Evolutionary conservation across 192 early-diverging fungal genomes (phyloP), one percentile per base, ranked within the genome.

Genomic region (Coemansia sp.): DNA sequence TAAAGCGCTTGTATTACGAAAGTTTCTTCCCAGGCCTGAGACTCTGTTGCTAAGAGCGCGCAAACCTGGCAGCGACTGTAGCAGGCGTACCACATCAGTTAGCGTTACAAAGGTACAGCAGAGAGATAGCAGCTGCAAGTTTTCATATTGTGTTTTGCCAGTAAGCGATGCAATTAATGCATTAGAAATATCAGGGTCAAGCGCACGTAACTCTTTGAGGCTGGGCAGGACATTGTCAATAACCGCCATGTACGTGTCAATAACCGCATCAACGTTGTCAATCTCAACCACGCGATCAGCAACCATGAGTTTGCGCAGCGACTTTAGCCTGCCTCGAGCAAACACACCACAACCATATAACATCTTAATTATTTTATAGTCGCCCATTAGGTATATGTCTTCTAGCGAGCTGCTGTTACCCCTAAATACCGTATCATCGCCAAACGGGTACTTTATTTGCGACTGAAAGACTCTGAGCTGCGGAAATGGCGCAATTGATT

Each of bases 341-440:
- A 65, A 57, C 12, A 65, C 43, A 17, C 21, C 43, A 5, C 51
- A 11, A 1, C 62, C 38, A 22, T 23, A 24, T 38, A 63, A 38
- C 14, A 63, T 63, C 19, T 17, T 15, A 32, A 63, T 37, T 15
- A 63, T 37, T 39, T 17, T 23, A 17, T 21, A 9, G 62, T 54
- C 62, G 21, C 32, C 22, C 12, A 25, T 63, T 5, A 63, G 2
- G 14, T 24, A 25, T 15, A 63, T 27, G 23, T 39, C 25, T 24
- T 63, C 51, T n/a, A 63, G 35, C 23, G 52, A 25, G 11, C 21
- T 29, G 17, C 19, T 7, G 21, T 63, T 63, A 10, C 51, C 62
- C 7, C 52, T 53, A 19, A 63, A 63, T 24, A 63, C 19, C 1
- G 27, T 41, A 27, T 63, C 51, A 22, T 55, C 52, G 37, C 23